phyloP scores from a whole-genome alignment of 2,329 filamentous ascomycete species.

The Alternaria sp. region DNA sequence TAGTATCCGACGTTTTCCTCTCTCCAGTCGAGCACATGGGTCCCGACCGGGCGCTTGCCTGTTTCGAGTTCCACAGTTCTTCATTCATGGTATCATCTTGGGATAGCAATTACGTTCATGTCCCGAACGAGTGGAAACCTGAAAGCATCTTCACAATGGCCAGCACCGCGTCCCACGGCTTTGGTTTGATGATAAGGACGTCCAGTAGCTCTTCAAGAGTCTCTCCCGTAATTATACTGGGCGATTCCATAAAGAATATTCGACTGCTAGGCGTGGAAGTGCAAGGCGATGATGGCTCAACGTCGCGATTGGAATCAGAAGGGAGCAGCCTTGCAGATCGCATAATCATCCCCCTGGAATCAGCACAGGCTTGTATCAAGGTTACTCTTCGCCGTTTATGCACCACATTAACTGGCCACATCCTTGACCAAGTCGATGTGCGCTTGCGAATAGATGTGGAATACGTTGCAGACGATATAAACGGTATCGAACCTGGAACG shows the following conservation, averaged over 20 bases:
- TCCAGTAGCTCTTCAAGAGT: background rate
- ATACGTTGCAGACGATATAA: background rate
- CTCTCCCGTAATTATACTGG: background rate
- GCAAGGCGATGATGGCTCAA: background rate
- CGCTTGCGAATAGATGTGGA: background rate
- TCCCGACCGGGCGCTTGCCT: too few relatives aligned
- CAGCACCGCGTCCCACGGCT: background rate
- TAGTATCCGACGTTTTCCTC: too few relatives aligned
- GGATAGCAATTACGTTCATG: too few relatives aligned
- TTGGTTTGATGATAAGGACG: background rate
- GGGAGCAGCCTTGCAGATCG: background rate
- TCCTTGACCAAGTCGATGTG: background rate
- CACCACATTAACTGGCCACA: background rate
- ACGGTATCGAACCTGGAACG: too few relatives aligned
- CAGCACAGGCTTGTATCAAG: background rate
- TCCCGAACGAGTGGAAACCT: too few relatives aligned
- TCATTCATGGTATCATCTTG: background rate
- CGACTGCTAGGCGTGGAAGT: background rate
- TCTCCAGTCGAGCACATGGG: too few relatives aligned
- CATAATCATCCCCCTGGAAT: background rate
- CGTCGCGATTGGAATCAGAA: background rate
- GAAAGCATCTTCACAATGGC: too few relatives aligned
- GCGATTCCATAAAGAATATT: background rate
- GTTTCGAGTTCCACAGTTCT: background rate
- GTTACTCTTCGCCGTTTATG: background rate